Percentiles rank a stretch among this genome's conserved stretches.
These are phyloP conservation scores for Cotoneaster glaucophyllus DNA, from an alignment of 306 rosid genomes.

Conservation along the genomic window DNA sequence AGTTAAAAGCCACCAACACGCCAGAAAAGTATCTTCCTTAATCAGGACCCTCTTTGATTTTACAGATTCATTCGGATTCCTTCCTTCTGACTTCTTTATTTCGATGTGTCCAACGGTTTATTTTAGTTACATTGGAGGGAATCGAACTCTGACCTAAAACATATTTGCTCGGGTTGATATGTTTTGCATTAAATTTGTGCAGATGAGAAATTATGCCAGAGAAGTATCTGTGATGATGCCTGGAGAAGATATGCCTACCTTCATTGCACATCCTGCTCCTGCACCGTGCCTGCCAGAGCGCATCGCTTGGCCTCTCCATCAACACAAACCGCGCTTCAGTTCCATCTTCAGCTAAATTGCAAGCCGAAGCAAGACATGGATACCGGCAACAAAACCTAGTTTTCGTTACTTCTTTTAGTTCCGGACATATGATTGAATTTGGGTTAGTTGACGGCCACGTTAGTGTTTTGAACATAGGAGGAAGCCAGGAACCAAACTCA, in stretches of 20 bases:
- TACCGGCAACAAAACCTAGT: background rate
- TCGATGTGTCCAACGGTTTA: no score
- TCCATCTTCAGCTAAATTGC: constrained; percentile 6
- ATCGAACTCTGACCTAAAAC: no score
- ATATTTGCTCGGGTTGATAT: no score
- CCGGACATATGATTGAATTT: background rate
- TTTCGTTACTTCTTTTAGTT: background rate
- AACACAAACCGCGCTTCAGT: background rate
- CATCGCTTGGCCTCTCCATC: constrained; percentile 37
- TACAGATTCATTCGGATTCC: no score
- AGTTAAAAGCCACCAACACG: constrained; percentile 5
- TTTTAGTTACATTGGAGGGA: no score
- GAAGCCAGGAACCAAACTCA: background rate
- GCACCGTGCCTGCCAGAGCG: constrained; percentile 36
- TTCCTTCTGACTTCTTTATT: no score
- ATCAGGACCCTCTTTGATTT: background rate
- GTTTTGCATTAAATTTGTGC: background rate
- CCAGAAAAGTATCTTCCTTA: constrained; percentile 8
- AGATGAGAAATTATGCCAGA: constrained; percentile 40
- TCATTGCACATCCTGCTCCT: constrained; percentile 66
- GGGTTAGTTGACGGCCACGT: background rate
- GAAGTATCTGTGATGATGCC: constrained; percentile 76
- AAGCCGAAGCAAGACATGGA: background rate
- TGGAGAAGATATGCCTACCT: constrained; percentile 51
- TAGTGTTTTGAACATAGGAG: background rate